Base-by-base conservation (phyloP, 2,329 filamentous ascomycete genomes). In the Malbranchea cinnamomea region DNA sequence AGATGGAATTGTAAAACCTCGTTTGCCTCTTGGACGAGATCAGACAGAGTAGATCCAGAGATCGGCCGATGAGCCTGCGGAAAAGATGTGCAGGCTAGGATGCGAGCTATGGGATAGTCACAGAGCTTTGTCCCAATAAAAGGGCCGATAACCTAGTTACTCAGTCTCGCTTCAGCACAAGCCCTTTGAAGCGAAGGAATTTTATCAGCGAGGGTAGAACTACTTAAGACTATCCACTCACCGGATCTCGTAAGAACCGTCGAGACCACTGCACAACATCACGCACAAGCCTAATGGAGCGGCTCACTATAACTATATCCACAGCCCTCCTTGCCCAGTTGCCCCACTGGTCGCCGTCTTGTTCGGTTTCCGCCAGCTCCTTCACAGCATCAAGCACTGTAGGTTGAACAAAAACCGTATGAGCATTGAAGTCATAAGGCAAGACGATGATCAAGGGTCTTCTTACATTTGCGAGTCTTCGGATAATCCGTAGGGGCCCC, bases 241-340 rank as follows among this genome's bases (percentile, higher is more conserved):
- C 36, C 5, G 36, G 25, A 29, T 38, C 36, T 7, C 28, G 30
- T 15, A 36, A n/a, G 18, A 34, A 38, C 19, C 36, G 23, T 21
- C 6, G 6, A 9, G 34, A 27, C 36, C 36, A 38, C 4, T 11
- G 19, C 9, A 21, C 23, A 11, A 36, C 30, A 2, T 31, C 19
- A 6, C 26, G 22, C n/a, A 38, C 18, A 12, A 38, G n/a, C 6
- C 11, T 14, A 21, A 34, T 21, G 14, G 16, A 28, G 14, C 27
- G 22, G 12, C 30, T 33, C 15, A 14, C 13, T 17, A 21, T 13
- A 4, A 31, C 36, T 26, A 26, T 16, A 15, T 30, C 16, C 22
- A 38, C 20, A 6, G 30, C 34, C 9, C 20, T 6, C 7, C 13
- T 16, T 3, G 28, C 28, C 13, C 12, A 29, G 6, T 7, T 13